Conservation (phyloP, 2,329 filamentous ascomycete species). For the Cryphonectria radicalis region DNA sequence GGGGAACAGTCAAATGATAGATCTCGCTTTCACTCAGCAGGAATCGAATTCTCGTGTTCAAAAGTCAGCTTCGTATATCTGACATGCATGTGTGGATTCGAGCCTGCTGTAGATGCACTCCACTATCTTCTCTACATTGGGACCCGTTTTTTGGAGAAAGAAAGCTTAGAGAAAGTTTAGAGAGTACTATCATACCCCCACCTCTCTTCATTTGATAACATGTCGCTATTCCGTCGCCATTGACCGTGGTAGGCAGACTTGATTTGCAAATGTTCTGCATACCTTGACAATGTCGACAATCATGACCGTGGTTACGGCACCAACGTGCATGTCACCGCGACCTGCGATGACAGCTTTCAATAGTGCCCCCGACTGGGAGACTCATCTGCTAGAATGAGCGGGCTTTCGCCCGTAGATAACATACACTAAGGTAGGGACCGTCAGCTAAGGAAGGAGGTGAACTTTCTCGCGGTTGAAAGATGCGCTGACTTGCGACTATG, state of each 20-base stretch:
- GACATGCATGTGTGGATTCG: neutral
- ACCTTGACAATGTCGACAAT: neutral
- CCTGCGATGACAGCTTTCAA: neutral
- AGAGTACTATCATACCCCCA: no score
- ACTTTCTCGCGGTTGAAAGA: neutral
- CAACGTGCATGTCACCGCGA: neutral
- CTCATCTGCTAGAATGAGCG: neutral
- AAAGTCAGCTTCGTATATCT: neutral
- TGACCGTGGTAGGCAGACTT: no score
- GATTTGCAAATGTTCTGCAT: neutral
- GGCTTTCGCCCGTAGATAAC: slow-evolving; percentile 1
- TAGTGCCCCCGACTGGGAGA: neutral
- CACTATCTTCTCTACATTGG: neutral
- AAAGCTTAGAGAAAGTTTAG: no score
- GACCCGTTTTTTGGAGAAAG: neutral
- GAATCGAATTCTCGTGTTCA: neutral
- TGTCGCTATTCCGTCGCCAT: no score
- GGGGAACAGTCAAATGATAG: neutral
- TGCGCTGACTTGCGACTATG: neutral
- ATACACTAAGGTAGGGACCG: neutral
- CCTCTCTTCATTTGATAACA: no score
- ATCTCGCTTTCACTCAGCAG: neutral
- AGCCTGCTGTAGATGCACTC: neutral
- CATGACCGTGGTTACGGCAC: neutral
- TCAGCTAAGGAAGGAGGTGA: neutral